Base-by-base conservation (phyloP, 305 asterid species). In the Fraxinus platypoda region DNA sequence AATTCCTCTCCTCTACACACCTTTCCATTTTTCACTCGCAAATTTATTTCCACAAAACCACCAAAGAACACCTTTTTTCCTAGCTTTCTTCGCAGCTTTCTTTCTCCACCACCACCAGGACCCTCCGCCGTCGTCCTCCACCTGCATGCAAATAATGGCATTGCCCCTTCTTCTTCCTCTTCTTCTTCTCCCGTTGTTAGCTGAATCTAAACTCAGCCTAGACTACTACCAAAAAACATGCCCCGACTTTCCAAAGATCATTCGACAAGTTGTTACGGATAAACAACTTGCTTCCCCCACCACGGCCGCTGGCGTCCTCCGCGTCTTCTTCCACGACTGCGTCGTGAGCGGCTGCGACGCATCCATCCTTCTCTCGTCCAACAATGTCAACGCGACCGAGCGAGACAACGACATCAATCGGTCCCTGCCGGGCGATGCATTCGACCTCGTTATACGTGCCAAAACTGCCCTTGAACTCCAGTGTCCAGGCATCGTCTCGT, bases 301-400 rank as follows among this genome's bases (percentile, higher is more conserved):
- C 72, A 91, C 98, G 1, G 98, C 97, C 12, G 98, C 98, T 11
- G 98, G 94, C 34, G 82, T 91, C 84, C 93, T 95, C 85, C 97
- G 98, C 79, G 83, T 94, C 75, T 94, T 95, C 88, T 95, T 95
- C 93, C 98, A 95, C 76, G 97, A 95, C 79, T 95, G 98, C 88
- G 76, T 92, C 33, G 94, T 91, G 15, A 95, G 90, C 8, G 98
- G 98, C 41, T 92, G 98, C 81, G 98, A 95, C 84, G 95, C 94
- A 68, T 94, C 98, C 79, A 81, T 95, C 75, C 93, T 95, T 37
- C 83, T 95, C 78, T n/a, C 95, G 76, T 90, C 97, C 84, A 88
- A 81, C 86, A 31, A 88, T 28, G 76, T 82, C 57, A 84, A 81
- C 87, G 12, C 17, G 0, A 86, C 94, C 19, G 97, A 95, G 80